Evolutionary conservation across 2,329 filamentous ascomycete genomes (phyloP), one percentile per base, ranked within the genome.

Genomic region (Bretziella fagacearum): DNA sequence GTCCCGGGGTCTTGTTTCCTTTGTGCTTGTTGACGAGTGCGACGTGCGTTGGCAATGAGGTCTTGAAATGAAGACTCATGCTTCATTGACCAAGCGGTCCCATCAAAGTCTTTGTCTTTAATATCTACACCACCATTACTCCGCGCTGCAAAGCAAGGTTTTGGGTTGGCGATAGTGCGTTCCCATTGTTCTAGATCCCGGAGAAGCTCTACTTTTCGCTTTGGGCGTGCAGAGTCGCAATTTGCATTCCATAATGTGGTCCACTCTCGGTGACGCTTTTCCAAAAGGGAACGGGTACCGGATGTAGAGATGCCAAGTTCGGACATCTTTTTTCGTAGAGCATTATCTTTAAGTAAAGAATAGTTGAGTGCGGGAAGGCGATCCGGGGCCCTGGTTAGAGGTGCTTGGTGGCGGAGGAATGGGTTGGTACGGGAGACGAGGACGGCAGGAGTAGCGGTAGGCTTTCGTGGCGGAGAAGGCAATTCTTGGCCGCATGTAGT

Each of bases 201-300:
- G 13, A 93, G 62, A 3, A 98, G 62, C 49, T 91, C 79, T 5
- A 64, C 57, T 53, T 83, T 84, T 8, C 69, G 68, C 58, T 81
- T 82, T 0, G 85, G 85, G 1, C 67, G 66, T 29, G 73, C 73
- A 2, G 87, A 81, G 61, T 98, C 91, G 62, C 86, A 94, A 59
- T 98, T 98, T 8, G 93, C 84, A 60, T 98, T 98, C 81, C 85
- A 95, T 15, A 98, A 65, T 30, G 91, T 95, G 44, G 91, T 71
- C 87, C 87, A 98, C 61, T 98, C 91, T 20, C 75, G 84, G 57
- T 96, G 87, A 15, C 93, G 74, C 53, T 71, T 74, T 58, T 89
- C 81, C 46, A 96, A 67, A 1, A 87, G 67, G 39, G 70, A 65
- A 39, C 80, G 80, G 1, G 70, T 62, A 1, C 91, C 91, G 51